Evolutionary conservation across 768 basidiomycete genomes (phyloP), one percentile per base, ranked within the genome.

Genomic region (Russula sp.): DNA sequence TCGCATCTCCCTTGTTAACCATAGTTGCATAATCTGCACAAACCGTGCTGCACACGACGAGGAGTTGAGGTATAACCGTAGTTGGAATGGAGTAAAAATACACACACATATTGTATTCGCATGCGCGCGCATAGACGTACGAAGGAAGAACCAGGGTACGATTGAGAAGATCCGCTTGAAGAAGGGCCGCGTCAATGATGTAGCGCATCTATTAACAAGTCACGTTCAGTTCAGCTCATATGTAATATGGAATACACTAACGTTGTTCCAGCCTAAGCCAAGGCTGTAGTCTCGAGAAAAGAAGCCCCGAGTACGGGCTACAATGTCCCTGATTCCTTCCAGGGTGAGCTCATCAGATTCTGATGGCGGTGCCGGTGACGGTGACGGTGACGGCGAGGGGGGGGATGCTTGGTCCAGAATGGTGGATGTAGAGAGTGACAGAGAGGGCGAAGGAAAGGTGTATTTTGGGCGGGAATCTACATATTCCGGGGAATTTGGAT

Each of bases 201-300:
- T 80, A 80, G 20, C 79, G 76, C 73, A 80, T 74, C 79, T 79
- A 47, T 48, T 4, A 37, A 63, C 14, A 31, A 34, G 16, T 11
- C 22, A 27, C 69, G 42, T 63, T 67, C 44, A 40, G 50, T 11
- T 20, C 34, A 1, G 18, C 37, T 8, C n/a, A 34, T 31, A 18
- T 8, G 4, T 14, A 8, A 32, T 32, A 14, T 44, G 20, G n/a
- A 48, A 14, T n/a, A 11, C 10, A 68, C 78, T 62, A 37, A 80
- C 78, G 49, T 80, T 81, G 66, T 81, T 80, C 78, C 79, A 80
- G 20, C 79, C 80, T 6, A 81, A 68, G 3, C 74, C 74, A 59
- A 79, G 69, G 54, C 75, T 79, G 64, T 70, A 80, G 56, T 80
- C 79, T 37, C 80, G 74, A 22, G 73, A 73, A 65, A 77, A 80